These are phyloP conservation scores for Chaetothyriales sp. DNA, from an alignment of 2,329 filamentous ascomycete genomes.

Conservation along the genomic window DNA sequence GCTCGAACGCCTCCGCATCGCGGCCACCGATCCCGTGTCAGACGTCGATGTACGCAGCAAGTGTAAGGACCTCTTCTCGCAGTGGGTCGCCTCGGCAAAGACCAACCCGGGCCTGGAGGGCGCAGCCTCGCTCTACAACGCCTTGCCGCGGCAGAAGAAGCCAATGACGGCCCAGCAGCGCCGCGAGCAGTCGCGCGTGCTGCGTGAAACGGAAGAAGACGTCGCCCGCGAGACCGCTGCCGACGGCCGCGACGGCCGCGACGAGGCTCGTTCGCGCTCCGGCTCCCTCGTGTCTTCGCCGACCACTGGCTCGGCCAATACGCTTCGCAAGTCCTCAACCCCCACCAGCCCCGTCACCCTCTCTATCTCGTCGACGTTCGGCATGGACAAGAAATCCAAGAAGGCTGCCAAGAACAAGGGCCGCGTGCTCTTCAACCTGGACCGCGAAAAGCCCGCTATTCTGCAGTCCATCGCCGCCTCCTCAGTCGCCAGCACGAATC, in stretches of 20 bases:
- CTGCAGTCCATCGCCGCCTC: slow-evolving; percentile 79
- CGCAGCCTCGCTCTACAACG: slow-evolving; percentile 64
- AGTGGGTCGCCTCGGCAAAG: slow-evolving; percentile 73
- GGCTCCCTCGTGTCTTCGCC: background rate
- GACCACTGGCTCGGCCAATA: slow-evolving; percentile 1
- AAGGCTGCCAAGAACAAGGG: slow-evolving; percentile 43
- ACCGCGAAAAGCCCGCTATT: slow-evolving; percentile 76
- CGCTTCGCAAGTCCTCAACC: slow-evolving; percentile 11
- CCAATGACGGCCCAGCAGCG: slow-evolving; percentile 38
- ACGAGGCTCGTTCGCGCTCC: slow-evolving; percentile 5
- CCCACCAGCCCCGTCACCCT: slow-evolving; percentile 10
- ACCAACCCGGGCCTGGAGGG: slow-evolving; percentile 64
- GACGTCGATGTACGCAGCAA: slow-evolving; percentile 79
- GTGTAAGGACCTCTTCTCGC: slow-evolving; percentile 70
- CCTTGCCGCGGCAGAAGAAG: slow-evolving; percentile 54
- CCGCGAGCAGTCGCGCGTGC: slow-evolving; percentile 67
- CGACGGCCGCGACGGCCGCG: slow-evolving; percentile 21
- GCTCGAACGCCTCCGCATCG: slow-evolving; percentile 77
- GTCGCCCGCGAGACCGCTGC: slow-evolving; percentile 44
- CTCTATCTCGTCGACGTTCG: slow-evolving; percentile 14
- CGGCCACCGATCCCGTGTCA: slow-evolving; percentile 70
- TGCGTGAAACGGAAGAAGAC: slow-evolving; percentile 62
- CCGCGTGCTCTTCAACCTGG: slow-evolving; percentile 60
- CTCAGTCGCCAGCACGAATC: slow-evolving; percentile 79
- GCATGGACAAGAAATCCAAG: slow-evolving; percentile 22